Conservation (phyloP, 176 grass and related monocot species). For the sorghum (Sorghum bicolor) region Sorghum_bicolor_NCBIv3 NC_012871.2:62776501-62777000, state of each 20-base stretch:
- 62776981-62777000: too few species aligned
- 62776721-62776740: constrained; percentile 26
- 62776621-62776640: not conserved
- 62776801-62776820: too few species aligned
- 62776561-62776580: not conserved
- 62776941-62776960: too few species aligned
- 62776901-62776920: too few species aligned
- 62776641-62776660: not conserved
- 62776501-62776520: not conserved
- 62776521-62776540: not conserved
- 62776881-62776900: too few species aligned
- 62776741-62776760: constrained; percentile 60
- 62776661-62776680: too few species aligned
- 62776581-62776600: not conserved
- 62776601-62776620: not conserved
- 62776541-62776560: not conserved
- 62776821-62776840: too few species aligned
- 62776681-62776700: not conserved
- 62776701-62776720: too few species aligned
- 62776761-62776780: constrained; percentile 96
- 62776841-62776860: too few species aligned
- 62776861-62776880: too few species aligned
- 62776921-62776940: too few species aligned
- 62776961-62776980: too few species aligned
- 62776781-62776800: not conserved